Evolutionary conservation across 495 filamentous ascomycete genomes (phyloP).

Genomic region (Saxispiralis lemnorum): DNA sequence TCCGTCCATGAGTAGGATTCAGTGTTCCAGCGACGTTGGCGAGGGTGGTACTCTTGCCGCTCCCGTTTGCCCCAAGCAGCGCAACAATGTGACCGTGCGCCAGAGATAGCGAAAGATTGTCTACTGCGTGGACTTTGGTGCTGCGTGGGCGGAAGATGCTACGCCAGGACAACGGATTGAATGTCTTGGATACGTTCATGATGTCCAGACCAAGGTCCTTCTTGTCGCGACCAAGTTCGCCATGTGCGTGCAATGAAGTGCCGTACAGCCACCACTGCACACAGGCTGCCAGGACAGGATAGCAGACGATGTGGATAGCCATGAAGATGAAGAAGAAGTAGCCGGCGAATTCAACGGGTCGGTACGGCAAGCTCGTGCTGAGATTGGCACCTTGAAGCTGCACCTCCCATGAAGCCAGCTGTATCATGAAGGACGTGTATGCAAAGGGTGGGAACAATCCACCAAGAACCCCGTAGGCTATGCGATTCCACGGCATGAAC

Average conservation of each 20-base stretch:
- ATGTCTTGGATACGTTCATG: slow-evolving; percentile 40
- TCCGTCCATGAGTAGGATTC: slow-evolving; percentile 51
- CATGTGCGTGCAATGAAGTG: slow-evolving; percentile 36
- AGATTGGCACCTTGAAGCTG: slow-evolving; percentile 14
- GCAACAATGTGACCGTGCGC: slow-evolving; percentile 62
- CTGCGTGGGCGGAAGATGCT: not conserved
- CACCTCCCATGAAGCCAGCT: slow-evolving; percentile 20
- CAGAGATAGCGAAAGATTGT: slow-evolving; percentile 45
- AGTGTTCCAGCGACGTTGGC: slow-evolving; percentile 67
- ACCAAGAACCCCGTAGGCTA: slow-evolving; percentile 16
- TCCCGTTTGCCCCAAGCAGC: slow-evolving; percentile 73
- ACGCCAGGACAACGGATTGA: not conserved
- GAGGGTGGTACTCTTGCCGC: slow-evolving; percentile 72
- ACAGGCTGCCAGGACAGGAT: slow-evolving; percentile 51
- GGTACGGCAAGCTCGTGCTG: slow-evolving; percentile 14
- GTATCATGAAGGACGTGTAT: slow-evolving; percentile 25
- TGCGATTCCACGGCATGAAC: slow-evolving; percentile 20
- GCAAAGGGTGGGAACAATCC: slow-evolving; percentile 25
- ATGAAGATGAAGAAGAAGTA: slow-evolving; percentile 22
- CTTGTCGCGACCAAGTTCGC: slow-evolving; percentile 29
- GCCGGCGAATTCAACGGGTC: slow-evolving; percentile 9
- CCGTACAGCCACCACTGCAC: slow-evolving; percentile 61
- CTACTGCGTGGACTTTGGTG: slow-evolving; percentile 53
- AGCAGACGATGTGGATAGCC: slow-evolving; percentile 54
- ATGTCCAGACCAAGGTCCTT: slow-evolving; percentile 6